Base-by-base conservation (phyloP, 768 basidiomycete genomes). In the Pleurotus giganteus region DNA sequence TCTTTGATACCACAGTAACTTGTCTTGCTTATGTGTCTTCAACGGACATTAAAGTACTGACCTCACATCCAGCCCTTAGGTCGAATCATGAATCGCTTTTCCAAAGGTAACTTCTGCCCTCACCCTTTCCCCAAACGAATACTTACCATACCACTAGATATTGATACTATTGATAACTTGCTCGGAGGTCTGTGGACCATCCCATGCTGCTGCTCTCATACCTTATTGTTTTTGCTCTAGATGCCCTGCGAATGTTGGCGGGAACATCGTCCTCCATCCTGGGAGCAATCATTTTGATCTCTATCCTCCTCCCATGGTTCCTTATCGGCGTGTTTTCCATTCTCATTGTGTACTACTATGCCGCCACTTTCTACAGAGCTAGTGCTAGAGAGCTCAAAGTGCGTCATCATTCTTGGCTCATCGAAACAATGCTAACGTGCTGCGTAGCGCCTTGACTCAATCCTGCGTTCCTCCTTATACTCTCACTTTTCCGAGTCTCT, bases 401-500 rank as follows among this genome's bases (percentile, higher is more conserved):
- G 59, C 8, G 68, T 56, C 58, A 1, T 34, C 49, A 46, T 15
- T 29, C 31, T 28, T 29, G 28, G 34, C 42, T 49, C 24, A 17
- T 27, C 13, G 19, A 21, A 13, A 45, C 13, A 19, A 21, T 29
- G 23, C 44, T 45, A 7, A 45, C 44, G 36, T 24, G 5, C 26
- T 1, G 37, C 57, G 26, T 59, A 86, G 80, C 77, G 85, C 43
- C 75, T 88, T 34, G 92, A 96, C 72, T 85, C 91, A 23, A 78
- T 96, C n/a, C 69, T 97, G 26, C 84, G 94, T 23, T 89, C 90
- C 0, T 86, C 88, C 0, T 71, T 98, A 15, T 97, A 97, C 66
- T 86, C 92, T 0, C 93, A 95, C 65, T 97, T 97, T 70, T 91
- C 91, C 2, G 94, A 97, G 72, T 90, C 88, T 26, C 74, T 97